phyloP scores from a whole-genome alignment of 2,329 filamentous ascomycete species.

The Alternaria sp. region DNA sequence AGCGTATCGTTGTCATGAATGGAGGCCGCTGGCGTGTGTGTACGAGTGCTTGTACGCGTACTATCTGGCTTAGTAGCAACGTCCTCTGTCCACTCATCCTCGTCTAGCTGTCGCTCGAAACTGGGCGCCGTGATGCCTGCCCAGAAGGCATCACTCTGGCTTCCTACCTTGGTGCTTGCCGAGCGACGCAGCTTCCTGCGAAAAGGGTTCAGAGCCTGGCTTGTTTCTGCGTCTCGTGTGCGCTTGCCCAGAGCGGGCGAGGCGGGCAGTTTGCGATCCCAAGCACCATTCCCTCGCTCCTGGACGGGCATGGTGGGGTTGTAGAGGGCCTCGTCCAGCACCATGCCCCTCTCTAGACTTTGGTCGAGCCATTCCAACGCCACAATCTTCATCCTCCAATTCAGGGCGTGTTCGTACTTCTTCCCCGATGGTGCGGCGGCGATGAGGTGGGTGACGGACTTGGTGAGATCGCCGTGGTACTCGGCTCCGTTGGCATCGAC shows the following conservation, averaged over 20 bases:
- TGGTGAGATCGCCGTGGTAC: constrained; percentile 88
- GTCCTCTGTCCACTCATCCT: constrained; percentile 49
- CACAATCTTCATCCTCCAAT: constrained; percentile 83
- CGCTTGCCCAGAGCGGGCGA: constrained; percentile 54
- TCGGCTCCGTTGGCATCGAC: constrained; percentile 77
- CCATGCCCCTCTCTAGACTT: constrained; percentile 85
- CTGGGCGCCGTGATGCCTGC: constrained; percentile 75
- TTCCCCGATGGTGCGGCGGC: constrained; percentile 80
- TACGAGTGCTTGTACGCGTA: constrained; percentile 22
- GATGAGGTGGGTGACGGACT: constrained; percentile 85
- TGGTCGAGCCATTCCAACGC: constrained; percentile 86
- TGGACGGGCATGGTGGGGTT: constrained; percentile 74
- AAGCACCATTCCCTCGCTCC: constrained; percentile 80
- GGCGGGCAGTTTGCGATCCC: constrained; percentile 59
- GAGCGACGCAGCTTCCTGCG: constrained; percentile 86
- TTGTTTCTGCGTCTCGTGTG: constrained; percentile 40
- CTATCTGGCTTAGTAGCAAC: constrained; percentile 31
- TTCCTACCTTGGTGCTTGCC: constrained; percentile 82
- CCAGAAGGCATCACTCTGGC: constrained; percentile 87
- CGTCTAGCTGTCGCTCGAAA: constrained; percentile 33
- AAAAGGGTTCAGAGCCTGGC: constrained; percentile 53
- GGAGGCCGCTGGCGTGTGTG: constrained; percentile 16
- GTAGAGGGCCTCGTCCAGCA: constrained; percentile 85
- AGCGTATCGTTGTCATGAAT: constrained; percentile 15
- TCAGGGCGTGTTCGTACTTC: constrained; percentile 87